phyloP scores from a whole-genome alignment of 257 asterid species.

The Capsicum pubescens region DNA sequence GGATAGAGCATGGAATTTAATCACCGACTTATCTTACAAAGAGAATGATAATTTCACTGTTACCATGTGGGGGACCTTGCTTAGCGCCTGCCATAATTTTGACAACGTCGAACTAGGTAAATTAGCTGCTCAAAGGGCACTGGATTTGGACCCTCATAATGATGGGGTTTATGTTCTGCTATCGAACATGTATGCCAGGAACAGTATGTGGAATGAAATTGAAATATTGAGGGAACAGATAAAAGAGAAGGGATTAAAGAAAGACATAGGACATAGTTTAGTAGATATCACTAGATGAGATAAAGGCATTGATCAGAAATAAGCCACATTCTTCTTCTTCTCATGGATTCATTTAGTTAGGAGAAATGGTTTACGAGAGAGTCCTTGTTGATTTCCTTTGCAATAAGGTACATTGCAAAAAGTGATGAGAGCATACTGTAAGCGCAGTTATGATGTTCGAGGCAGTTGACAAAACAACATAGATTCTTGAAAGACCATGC shows the following conservation, averaged over 20 bases:
- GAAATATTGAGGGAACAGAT: slow-evolving; percentile 65
- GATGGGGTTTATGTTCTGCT: slow-evolving; percentile 71
- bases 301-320: slow-evolving; percentile 8
- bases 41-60: slow-evolving; percentile 39
- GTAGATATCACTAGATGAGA: slow-evolving; percentile 40
- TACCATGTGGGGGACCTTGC: slow-evolving; percentile 87
- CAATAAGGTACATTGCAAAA: neutral
- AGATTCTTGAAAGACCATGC: slow-evolving; percentile 14
- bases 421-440: neutral
- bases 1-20: slow-evolving; percentile 64
- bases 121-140: slow-evolving; percentile 78
- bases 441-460: neutral
- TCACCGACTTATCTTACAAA: slow-evolving; percentile 47
- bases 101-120: slow-evolving; percentile 73
- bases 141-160: slow-evolving; percentile 68
- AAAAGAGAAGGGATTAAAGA: slow-evolving; percentile 66
- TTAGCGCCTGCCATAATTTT: slow-evolving; percentile 71
- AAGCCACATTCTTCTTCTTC: neutral
- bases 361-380: neutral
- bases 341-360: neutral
- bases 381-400: neutral
- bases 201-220: slow-evolving; percentile 79
- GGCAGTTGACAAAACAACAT: neutral
- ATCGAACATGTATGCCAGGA: slow-evolving; percentile 77
- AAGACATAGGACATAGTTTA: slow-evolving; percentile 76